Conservation (phyloP, 495 filamentous ascomycete genomes). For the Xylaria castorea region DNA sequence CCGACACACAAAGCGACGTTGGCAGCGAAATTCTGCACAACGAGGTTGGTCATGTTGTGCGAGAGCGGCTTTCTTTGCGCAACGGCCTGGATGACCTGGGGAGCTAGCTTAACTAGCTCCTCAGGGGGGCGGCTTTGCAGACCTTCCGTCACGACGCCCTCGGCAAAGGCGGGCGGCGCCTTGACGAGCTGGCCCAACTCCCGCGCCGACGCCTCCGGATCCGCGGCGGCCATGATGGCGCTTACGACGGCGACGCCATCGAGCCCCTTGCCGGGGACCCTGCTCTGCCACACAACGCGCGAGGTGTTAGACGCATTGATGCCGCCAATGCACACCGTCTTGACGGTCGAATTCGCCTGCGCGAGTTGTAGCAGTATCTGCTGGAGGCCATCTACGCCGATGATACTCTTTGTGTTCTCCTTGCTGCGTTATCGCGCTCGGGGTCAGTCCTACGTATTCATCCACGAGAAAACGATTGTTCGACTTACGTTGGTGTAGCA, state of each 20-base stretch:
- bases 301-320: constrained; percentile 82
- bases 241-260: constrained; percentile 90
- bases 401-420: constrained; percentile 78
- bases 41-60: constrained; percentile 95
- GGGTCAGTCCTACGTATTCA: background rate
- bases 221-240: constrained; percentile 77
- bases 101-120: constrained; percentile 59
- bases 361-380: constrained; percentile 69
- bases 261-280: constrained; percentile 55
- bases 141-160: constrained; percentile 66
- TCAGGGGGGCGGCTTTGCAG: constrained; percentile 60
- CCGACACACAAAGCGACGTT: constrained; percentile 87
- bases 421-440: constrained; percentile 51
- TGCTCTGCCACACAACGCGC: constrained; percentile 72
- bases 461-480: background rate
- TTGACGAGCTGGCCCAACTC: constrained; percentile 59
- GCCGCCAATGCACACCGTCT: constrained; percentile 84
- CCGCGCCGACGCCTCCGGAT: constrained; percentile 66
- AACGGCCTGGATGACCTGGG: constrained; percentile 65
- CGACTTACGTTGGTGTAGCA: constrained; percentile 75
- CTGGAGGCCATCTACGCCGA: constrained; percentile 80
- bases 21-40: constrained; percentile 92
- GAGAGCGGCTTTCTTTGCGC: constrained; percentile 71
- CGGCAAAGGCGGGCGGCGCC: constrained; percentile 61
- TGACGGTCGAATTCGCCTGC: constrained; percentile 40